Evolutionary conservation across 768 basidiomycete genomes (phyloP), one percentile per base, ranked within the genome.

Genomic region (Boletus rubroflammeus): DNA sequence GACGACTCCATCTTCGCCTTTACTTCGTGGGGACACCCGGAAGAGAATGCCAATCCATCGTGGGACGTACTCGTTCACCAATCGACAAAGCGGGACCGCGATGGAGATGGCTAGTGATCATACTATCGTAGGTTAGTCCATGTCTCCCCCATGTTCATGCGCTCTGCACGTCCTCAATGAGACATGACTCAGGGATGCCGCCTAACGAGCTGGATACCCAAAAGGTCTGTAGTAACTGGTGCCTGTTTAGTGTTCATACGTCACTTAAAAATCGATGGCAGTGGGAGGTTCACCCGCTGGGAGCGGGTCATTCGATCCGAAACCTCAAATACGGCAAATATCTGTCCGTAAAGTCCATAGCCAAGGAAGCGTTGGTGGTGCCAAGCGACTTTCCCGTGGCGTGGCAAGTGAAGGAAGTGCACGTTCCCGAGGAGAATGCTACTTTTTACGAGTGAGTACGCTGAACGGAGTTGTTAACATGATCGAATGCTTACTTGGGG

Each of bases 261-360:
- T 52, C 35, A 13, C 50, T 56, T 6, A 60, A 5, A 13, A 21
- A 17, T 50, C 29, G 31, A 28, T 40, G 34, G 3, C 19, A 69
- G 68, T 69, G 68, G 68, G 68, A 69, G 13, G 58, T 71, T 29
- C 61, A 59, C 39, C 65, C 65, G 1, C 47, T 69, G 0, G 68
- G 68, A 40, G 65, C 69, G 10, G 68, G 68, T 8, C 55, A 71
- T 31, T 65, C 61, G 11, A 69, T 69, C 45, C 62, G 69, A 47
- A 69, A 69, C 56, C 39, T 67, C 45, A 66, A 69, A 47, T 67
- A 65, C 13, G 69, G 69, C 13, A 67, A 68, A 57, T 71, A 69
- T 31, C 19, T 69, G 28, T 59, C 69, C 23, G 47, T 69, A 6
- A 67, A 50, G 42, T 54, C 67, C 1, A 61, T 68, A 26, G 47